Evolutionary conservation across 352 stramenopile genomes (phyloP), one percentile per base, ranked within the genome.

Genomic region (Phytophthora quininea): DNA sequence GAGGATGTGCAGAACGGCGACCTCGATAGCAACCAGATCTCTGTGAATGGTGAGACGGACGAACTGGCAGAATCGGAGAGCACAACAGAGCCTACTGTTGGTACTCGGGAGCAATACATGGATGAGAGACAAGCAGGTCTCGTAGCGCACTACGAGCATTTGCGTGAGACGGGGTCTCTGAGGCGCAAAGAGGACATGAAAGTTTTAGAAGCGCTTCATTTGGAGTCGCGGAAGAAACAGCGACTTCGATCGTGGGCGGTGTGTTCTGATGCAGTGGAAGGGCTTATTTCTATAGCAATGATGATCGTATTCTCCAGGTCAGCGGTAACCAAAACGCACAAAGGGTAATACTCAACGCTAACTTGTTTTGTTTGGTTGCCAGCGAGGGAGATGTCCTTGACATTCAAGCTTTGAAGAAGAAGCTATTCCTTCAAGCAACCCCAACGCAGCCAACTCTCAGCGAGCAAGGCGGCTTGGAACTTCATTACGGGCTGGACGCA

Each of bases 121-220:
- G 61, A 79, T 35, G 64, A 49, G 27, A 90, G 85, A 35, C 59
- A 64, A 56, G 69, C 58, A 15, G 66, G 79, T 11, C 53, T 91
- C 11, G 79, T 89, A 43, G 71, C 70, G 11, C 79, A 91, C 51
- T 89, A 89, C 42, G 43, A 67, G 29, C 72, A 50, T 1, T 66
- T 89, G 14, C 71, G 70, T 11, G 74, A 80, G 38, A 49, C 62
- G 59, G 80, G 80, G 14, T 62, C 45, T 37, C 19, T 31, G 2
- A 80, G 64, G n/a, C 73, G 80, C 57, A 73, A 88, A 48, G 38
- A 60, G 52, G 75, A 83, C 30, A 62, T 59, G 52, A 60, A 74
- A 24, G 62, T 69, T 15, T 46, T 89, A 5, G 40, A 71, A 29
- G 66, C 68, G 3, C 58, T 88, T 58, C 80, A 76, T 11, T 38